Base-by-base conservation (phyloP, 139 green algal genomes). In the Desmodesmus armatus region DNA sequence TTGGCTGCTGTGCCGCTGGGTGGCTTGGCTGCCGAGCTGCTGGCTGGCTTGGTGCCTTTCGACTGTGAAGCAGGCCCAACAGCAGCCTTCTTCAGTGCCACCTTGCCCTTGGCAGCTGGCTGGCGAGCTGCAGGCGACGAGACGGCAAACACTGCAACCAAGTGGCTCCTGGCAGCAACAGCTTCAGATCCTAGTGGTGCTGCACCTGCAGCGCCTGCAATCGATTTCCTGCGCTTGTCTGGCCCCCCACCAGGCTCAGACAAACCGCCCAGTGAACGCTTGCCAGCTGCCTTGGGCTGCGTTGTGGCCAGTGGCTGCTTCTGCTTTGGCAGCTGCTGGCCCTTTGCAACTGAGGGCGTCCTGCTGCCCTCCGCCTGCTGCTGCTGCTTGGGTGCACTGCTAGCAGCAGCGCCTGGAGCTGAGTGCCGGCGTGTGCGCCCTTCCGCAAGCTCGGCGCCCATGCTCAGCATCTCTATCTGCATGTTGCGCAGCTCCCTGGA, bases 181-280 rank as follows among this genome's bases (percentile, higher is more conserved):
- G 70, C 70, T 78, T n/a, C 73, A 65, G 47, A 29, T 67, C 15
- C 15, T 21, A 15, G 7, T 40, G 40, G n/a, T 80, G 73, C 29
- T 31, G 47, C 40, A 37, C 7, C 5, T 6, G 25, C 37, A 39
- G 9, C 27, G 29, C 41, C 39, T 51, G 55, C 51, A 40, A 55
- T 55, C n/a, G 76, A 82, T 23, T 79, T 80, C 9, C 67, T 62
- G 15, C 53, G 80, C 47, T 80, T 67, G 2, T 80, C 76, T 27
- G 29, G 25, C 19, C 39, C 44, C 40, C 71, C 53, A 27, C 75
- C 37, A 15, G 51, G 27, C 7, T 15, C n/a, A n/a, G n/a, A n/a
- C n/a, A n/a, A 17, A 31, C 33, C 66, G 73, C 73, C 72, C 47
- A 66, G 37, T 17, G 7, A 5, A 9, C 29, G 40, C 29, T n/a